Evolutionary conservation across 1,284 basidiomycete genomes (phyloP).

Genomic region (Trichosporon faecale): DNA sequence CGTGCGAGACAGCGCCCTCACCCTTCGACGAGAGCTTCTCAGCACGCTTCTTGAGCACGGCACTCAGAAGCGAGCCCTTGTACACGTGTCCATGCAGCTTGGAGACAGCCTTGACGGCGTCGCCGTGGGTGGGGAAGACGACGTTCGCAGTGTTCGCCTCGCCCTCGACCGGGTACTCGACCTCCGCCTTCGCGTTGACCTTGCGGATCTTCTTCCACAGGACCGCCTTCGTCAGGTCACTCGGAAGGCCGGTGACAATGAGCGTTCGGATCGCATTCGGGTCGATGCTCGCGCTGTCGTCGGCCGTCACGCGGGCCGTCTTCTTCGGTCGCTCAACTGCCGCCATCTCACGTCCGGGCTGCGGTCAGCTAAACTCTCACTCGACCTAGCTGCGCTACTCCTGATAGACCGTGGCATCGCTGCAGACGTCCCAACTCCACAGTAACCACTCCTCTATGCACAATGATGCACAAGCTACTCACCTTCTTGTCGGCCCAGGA

Average conservation of each 20-base stretch:
- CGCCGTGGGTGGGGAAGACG: conserved; percentile 68
- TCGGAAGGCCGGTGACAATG: conserved; percentile 70
- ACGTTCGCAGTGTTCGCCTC: conserved; percentile 60
- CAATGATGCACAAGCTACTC: too few relatives aligned
- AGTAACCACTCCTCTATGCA: background rate
- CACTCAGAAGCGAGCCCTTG: conserved; percentile 82
- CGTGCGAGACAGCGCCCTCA: conserved; percentile 55
- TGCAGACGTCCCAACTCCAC: background rate
- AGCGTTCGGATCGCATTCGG: conserved; percentile 76
- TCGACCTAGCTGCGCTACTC: conserved; percentile 16
- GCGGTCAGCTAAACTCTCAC: background rate
- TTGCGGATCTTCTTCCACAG: conserved; percentile 86
- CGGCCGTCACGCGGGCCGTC: conserved; percentile 23
- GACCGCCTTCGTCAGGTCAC: conserved; percentile 64
- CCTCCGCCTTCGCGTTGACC: conserved; percentile 64
- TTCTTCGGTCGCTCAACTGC: conserved; percentile 19
- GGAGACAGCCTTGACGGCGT: conserved; percentile 68
- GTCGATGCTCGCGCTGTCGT: conserved; percentile 52
- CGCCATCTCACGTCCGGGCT: conserved; percentile 21
- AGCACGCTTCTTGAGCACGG: conserved; percentile 84
- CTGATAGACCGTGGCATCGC: background rate
- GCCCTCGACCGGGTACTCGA: conserved; percentile 61
- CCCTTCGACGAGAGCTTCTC: conserved; percentile 59
- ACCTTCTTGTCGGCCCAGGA: conserved; percentile 79
- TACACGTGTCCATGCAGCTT: conserved; percentile 92